A percentile compares a stretch with the other conserved stretches of the same genome.
Conservation (phyloP, 139 green algal genomes). For the Picochlorum sp. region DNA sequence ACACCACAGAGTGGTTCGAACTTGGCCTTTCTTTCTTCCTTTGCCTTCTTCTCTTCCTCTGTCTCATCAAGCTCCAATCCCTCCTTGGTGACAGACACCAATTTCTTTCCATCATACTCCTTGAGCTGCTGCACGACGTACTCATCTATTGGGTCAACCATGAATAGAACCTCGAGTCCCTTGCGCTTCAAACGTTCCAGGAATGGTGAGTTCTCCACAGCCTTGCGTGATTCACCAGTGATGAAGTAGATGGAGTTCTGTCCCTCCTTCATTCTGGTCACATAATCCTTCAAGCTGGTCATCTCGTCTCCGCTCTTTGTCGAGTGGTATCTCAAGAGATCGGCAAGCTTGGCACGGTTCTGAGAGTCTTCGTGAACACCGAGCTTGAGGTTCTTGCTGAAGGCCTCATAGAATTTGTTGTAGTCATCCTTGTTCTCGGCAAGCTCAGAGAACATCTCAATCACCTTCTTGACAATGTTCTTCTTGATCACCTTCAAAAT, state of each 20-base stretch:
- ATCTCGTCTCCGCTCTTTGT: conserved; percentile 98
- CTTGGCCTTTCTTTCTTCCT: conserved; percentile 91
- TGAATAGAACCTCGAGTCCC: conserved; percentile 98
- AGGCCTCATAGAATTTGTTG: conserved; percentile 98
- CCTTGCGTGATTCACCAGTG: conserved; percentile 93
- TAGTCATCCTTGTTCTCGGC: conserved; percentile 99
- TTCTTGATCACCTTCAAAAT: conserved; percentile 99
- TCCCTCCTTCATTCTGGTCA: conserved; percentile 98
- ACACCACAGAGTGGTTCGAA: conserved; percentile 91
- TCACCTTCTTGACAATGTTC: conserved; percentile 99
- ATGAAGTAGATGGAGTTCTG: conserved; percentile 99
- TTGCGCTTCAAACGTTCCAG: conserved; percentile 95
- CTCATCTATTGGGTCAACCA: conserved; percentile 99
- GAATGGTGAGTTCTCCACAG: conserved; percentile 98
- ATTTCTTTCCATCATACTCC: conserved; percentile 98
- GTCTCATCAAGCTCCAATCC: conserved; percentile 71
- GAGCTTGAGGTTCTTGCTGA: conserved; percentile 99
- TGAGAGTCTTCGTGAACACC: conserved; percentile 89
- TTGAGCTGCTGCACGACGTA: conserved; percentile 99
- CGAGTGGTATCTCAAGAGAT: conserved; percentile 86
- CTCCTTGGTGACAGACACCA: conserved; percentile 97
- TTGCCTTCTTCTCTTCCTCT: conserved; percentile 58
- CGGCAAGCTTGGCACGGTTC: conserved; percentile 96
- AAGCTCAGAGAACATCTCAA: conserved; percentile 69
- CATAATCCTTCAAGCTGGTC: conserved; percentile 98